Percentiles rank a stretch among this genome's conserved stretches.
phyloP scores from a whole-genome alignment of 805 yeast species.

The Candida ulmi region DNA sequence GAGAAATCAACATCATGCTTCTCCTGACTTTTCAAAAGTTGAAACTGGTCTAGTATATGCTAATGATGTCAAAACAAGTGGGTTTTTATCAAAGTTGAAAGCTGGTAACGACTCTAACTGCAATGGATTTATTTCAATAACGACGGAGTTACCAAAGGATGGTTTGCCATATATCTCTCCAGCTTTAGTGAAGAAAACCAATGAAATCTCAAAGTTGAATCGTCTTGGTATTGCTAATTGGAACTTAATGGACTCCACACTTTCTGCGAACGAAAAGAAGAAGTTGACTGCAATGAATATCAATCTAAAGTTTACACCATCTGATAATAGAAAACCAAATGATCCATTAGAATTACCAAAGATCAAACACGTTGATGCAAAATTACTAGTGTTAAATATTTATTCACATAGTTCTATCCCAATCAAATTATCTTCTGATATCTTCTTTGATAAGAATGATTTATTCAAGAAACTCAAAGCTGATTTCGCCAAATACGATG shows the following conservation, averaged over 20 bases:
- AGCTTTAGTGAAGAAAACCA: conserved; percentile 30
- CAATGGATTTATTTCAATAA: conserved; percentile 27
- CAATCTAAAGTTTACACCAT: conserved; percentile 25
- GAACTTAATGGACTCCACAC: conserved; percentile 20
- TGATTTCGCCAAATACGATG: conserved; percentile 16
- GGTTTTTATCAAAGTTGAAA: conserved; percentile 1
- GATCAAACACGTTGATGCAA: conserved; percentile 24
- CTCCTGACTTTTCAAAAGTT: conserved; percentile 16
- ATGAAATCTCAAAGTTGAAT: conserved; percentile 27
- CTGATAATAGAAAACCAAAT: conserved; percentile 21
- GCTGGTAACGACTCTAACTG: conserved; percentile 2
- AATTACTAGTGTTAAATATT: conserved; percentile 28
- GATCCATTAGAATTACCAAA: conserved; percentile 25
- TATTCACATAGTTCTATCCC: conserved; percentile 35
- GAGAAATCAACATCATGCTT: conserved; percentile 12
- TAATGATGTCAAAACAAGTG: conserved; percentile 3
- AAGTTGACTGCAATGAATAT: conserved; percentile 23
- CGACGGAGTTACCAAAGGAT: conserved; percentile 26
- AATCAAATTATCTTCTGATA: conserved; percentile 30
- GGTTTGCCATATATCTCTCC: conserved; percentile 34
- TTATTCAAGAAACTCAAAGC: conserved; percentile 16
- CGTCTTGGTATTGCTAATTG: conserved; percentile 30
- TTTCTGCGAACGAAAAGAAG: conserved; percentile 25
- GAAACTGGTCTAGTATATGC: conserved; percentile 8
- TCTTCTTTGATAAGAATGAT: conserved; percentile 20